Percentiles rank a stretch among this genome's conserved stretches.
Conservation (phyloP, 2,329 filamentous ascomycete genomes). For the Mycosphaerella arachidis region DNA sequence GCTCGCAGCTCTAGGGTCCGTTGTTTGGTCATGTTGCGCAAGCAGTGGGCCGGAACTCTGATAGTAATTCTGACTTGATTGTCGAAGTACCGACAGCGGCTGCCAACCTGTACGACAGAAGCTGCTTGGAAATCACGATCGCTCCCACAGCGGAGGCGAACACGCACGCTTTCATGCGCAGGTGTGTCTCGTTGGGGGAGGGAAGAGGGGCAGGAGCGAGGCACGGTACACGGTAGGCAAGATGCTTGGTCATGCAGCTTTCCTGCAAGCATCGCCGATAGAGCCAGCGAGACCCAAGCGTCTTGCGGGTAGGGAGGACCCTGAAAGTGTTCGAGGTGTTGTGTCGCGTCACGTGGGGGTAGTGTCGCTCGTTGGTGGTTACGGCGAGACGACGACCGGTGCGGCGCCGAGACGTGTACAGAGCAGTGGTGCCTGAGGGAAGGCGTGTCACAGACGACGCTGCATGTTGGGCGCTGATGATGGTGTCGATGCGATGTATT, state of each 20-base stretch:
- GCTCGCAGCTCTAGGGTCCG: background rate
- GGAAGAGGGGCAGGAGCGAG: background rate
- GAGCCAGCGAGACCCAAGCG: background rate
- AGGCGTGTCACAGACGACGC: background rate
- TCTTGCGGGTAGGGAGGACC: background rate
- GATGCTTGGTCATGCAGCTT: background rate
- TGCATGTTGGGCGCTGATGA: background rate
- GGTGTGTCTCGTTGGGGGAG: background rate
- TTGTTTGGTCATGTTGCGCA: background rate
- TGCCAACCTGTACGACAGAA: background rate
- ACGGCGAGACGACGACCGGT: background rate
- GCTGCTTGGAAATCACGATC: background rate
- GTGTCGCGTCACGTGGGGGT: background rate
- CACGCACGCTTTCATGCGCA: background rate
- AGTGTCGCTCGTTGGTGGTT: background rate
- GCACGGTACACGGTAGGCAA: background rate
- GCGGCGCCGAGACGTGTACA: background rate
- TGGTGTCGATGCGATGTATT: background rate
- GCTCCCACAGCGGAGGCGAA: background rate
- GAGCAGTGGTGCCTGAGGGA: background rate
- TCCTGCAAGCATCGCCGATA: constrained; percentile 5
- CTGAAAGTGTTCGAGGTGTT: background rate
- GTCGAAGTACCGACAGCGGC: background rate
- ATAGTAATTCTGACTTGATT: background rate
- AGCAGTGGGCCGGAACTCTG: background rate